A percentile compares a stretch with the other conserved stretches of the same genome.
phyloP scores from a whole-genome alignment of 495 filamentous ascomycete species.

The Polyplosphaeria fusca region DNA sequence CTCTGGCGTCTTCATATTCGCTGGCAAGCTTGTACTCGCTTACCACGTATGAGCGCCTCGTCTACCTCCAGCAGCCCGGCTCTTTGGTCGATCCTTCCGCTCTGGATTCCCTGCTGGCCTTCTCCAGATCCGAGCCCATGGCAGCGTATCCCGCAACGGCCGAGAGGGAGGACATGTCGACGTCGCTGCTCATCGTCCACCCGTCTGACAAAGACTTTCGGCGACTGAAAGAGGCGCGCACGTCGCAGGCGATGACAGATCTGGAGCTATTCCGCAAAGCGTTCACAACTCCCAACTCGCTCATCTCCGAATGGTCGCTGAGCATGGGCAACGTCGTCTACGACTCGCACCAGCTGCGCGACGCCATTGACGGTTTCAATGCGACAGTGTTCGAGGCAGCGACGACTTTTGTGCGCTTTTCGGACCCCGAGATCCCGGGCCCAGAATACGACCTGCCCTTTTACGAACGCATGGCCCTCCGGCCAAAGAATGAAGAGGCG shows the following conservation, averaged over 20 bases:
- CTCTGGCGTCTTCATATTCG: constrained; percentile 39
- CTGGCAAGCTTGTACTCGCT: constrained; percentile 43
- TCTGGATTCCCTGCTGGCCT: constrained; percentile 46
- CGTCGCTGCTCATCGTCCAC: constrained; percentile 36
- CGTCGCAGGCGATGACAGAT: constrained; percentile 28
- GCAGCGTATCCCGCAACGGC: constrained; percentile 39
- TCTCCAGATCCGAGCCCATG: constrained; percentile 34
- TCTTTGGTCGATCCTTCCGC: constrained; percentile 44
- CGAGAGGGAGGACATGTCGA: constrained; percentile 30
- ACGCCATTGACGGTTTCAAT: constrained; percentile 40
- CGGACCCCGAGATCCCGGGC: constrained; percentile 45
- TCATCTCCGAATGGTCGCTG: constrained; percentile 34
- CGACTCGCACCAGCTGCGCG: constrained; percentile 27
- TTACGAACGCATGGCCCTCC: constrained; percentile 35
- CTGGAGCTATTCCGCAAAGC: constrained; percentile 34
- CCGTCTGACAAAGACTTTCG: constrained; percentile 31
- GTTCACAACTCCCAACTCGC: constrained; percentile 31
- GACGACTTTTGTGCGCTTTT: constrained; percentile 45
- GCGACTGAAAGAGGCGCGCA: constrained; percentile 19
- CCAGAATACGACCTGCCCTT: constrained; percentile 48
- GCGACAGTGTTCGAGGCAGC: constrained; percentile 40
- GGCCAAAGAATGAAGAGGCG: constrained; percentile 44
- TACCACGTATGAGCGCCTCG: constrained; percentile 44
- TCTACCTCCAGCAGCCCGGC: constrained; percentile 44
- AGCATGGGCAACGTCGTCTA: constrained; percentile 32